Conservation (phyloP, 2,329 filamentous ascomycete genomes). For the Colletotrichum tabaci region DNA sequence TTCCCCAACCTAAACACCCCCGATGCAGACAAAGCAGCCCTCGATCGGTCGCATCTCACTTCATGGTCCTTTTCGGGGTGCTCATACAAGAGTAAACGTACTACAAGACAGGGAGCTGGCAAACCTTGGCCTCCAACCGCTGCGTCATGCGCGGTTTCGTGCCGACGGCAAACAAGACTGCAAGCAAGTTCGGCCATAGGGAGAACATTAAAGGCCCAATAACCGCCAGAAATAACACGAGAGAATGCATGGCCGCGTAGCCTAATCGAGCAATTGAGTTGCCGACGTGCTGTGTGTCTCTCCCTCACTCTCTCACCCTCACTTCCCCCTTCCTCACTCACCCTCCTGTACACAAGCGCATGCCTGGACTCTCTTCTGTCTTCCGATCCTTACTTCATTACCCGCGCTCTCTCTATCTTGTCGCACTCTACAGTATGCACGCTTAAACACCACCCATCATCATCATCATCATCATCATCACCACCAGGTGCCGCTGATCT, state of each 20-base stretch:
- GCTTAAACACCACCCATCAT: no score
- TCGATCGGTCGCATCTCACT: constrained; percentile 22
- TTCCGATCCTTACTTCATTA: background rate
- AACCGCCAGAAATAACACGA: constrained; percentile 25
- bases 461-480: background rate
- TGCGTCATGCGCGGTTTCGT: constrained; percentile 26
- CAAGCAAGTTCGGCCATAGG: background rate
- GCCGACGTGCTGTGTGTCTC: constrained; percentile 23
- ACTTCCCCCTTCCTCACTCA: background rate
- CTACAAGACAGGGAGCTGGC: background rate
- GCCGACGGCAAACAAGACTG: background rate
- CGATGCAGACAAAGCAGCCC: background rate
- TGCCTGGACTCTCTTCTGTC: no score
- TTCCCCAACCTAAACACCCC: background rate
- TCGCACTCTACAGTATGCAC: no score
- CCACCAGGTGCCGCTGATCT: background rate
- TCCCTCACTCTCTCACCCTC: background rate
- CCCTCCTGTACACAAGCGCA: constrained; percentile 1
- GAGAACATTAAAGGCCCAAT: constrained; percentile 23
- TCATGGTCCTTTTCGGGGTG: background rate
- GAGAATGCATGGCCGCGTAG: constrained; percentile 14
- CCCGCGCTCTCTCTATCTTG: background rate
- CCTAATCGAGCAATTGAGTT: constrained; percentile 11
- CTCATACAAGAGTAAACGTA: no score
- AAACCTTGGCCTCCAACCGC: constrained; percentile 24